phyloP scores from a whole-genome alignment of 2,329 filamentous ascomycete species.

The Aspergillus tamarii region DNA sequence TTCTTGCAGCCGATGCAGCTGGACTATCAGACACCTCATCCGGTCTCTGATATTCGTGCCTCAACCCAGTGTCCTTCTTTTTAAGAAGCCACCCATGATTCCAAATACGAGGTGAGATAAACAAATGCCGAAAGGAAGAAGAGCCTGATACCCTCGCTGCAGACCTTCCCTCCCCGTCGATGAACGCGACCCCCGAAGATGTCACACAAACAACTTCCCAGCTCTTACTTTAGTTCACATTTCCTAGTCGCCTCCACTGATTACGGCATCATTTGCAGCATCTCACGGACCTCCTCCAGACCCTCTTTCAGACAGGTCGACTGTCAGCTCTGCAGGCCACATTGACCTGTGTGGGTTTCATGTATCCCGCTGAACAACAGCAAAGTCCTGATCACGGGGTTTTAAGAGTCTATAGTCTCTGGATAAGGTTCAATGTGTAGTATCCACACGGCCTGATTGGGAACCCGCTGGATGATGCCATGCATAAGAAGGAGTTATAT shows the following conservation, averaged over 20 bases:
- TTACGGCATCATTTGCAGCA: not conserved
- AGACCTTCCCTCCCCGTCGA: not conserved
- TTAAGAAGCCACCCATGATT: not conserved
- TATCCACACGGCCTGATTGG: conserved; percentile 6
- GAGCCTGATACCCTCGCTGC: not conserved
- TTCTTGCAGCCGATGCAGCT: not conserved
- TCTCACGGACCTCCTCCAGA: not conserved
- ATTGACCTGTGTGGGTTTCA: not conserved
- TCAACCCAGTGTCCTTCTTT: not conserved
- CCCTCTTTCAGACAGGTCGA: conserved; percentile 5
- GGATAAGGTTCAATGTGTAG: conserved; percentile 8
- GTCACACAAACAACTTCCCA: conserved; percentile 6
- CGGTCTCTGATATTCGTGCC: not conserved
- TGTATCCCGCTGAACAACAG: not conserved
- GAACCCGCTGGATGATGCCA: not conserved
- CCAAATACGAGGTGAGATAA: not conserved
- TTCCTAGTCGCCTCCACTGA: conserved; percentile 12
- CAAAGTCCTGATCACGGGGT: not conserved
- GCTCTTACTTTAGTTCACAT: conserved; percentile 15
- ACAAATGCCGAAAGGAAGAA: not conserved
- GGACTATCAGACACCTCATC: conserved; percentile 6
- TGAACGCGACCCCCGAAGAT: not conserved
- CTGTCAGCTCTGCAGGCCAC: conserved; percentile 2
- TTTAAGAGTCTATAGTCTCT: not conserved
- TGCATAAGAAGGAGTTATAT: conserved; percentile 5